Evolutionary conservation across 2,329 filamentous ascomycete species (phyloP).

Genomic region (Exophiala aquamarina): DNA sequence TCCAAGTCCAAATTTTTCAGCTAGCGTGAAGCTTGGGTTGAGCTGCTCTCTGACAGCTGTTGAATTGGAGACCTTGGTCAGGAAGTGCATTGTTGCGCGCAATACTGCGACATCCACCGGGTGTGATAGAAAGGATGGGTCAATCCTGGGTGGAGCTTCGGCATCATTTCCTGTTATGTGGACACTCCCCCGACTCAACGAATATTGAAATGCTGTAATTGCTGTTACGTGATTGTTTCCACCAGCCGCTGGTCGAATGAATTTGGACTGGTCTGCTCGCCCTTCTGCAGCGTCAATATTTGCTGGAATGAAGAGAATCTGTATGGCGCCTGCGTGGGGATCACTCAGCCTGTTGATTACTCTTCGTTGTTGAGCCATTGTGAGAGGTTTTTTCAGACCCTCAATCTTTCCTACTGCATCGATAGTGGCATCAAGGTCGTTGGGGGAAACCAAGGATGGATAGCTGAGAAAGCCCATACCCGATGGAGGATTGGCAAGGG

Average conservation of each 20-base stretch:
- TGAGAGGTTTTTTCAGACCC: background rate
- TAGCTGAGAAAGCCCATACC: constrained; percentile 12
- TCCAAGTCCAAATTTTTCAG: background rate
- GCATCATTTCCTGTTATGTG: constrained; percentile 40
- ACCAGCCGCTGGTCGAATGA: constrained; percentile 2
- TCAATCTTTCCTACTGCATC: background rate
- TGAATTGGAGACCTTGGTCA: constrained; percentile 8
- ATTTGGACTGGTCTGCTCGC: constrained; percentile 4
- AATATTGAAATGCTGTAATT: constrained; percentile 32
- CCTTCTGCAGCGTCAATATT: constrained; percentile 6
- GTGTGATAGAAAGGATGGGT: constrained; percentile 46
- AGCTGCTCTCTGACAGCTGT: constrained; percentile 1
- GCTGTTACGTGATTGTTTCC: constrained; percentile 11
- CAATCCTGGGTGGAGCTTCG: constrained; percentile 39
- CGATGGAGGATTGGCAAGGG: constrained; percentile 7
- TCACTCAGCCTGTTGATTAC: constrained; percentile 3
- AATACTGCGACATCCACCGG: constrained; percentile 45
- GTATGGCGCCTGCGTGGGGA: constrained; percentile 5
- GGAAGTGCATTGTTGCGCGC: constrained; percentile 12
- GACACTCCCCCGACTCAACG: constrained; percentile 50
- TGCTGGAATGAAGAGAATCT: constrained; percentile 9
- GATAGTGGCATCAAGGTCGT: constrained; percentile 9
- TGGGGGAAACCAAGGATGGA: background rate
- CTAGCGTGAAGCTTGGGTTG: constrained; percentile 1
- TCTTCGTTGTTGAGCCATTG: constrained; percentile 1